Percentiles rank a stretch among this genome's conserved stretches.
Evolutionary conservation across 164 flowering plant genomes (phyloP).

Genomic region (Berberis thunbergii): DNA sequence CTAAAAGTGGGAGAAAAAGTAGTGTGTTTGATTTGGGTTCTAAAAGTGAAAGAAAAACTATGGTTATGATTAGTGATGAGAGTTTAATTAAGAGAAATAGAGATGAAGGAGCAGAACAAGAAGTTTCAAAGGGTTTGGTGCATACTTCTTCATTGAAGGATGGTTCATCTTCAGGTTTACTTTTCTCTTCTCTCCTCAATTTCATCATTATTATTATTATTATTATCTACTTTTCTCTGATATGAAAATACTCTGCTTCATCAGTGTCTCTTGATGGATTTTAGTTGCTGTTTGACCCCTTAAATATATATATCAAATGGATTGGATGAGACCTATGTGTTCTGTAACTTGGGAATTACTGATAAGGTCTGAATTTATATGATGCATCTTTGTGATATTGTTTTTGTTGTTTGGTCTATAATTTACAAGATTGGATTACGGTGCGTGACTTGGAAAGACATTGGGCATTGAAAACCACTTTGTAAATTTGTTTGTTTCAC

Average conservation of each 20-base stretch:
- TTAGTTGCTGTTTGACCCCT: too few relatives aligned
- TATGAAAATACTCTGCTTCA: not conserved
- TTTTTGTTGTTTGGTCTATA: too few relatives aligned
- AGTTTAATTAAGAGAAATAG: constrained; percentile 19
- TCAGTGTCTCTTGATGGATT: too few relatives aligned
- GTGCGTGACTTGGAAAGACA: too few relatives aligned
- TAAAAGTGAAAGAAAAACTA: constrained; percentile 18
- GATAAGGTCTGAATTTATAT: too few relatives aligned
- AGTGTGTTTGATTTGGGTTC: constrained; percentile 10
- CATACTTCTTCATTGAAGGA: constrained; percentile 23
- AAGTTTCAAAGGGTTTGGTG: constrained; percentile 20
- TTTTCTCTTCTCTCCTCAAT: not conserved
- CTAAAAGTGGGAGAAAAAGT: constrained; percentile 12
- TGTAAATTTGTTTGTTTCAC: too few relatives aligned
- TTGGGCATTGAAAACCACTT: too few relatives aligned
- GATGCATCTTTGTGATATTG: too few relatives aligned
- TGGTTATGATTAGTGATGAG: constrained; percentile 18
- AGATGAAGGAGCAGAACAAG: constrained; percentile 16
- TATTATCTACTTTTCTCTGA: not conserved
- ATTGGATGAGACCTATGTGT: too few relatives aligned
- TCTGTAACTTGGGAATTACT: too few relatives aligned
- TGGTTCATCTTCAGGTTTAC: constrained; percentile 24
- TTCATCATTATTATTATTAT: not conserved
- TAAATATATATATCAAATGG: too few relatives aligned
- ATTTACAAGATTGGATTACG: too few relatives aligned